Base-by-base conservation (phyloP, 2,329 filamentous ascomycete species). In the Cercospora sp. region DNA sequence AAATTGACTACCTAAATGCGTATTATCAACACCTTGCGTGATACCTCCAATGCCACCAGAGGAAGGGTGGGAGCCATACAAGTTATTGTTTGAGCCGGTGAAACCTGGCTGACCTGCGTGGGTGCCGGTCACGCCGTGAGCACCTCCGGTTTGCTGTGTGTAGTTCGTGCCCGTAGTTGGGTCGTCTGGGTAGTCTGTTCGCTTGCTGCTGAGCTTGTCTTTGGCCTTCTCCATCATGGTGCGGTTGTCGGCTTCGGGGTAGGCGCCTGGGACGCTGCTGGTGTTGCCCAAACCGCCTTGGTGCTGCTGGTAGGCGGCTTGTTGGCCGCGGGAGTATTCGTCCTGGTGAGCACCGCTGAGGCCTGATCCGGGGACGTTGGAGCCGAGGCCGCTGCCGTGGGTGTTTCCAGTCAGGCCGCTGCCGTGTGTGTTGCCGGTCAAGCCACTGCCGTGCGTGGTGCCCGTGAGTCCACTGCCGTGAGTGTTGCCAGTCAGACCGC, bases 171-270 rank as follows among this genome's bases (percentile, higher is more conserved):
- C 69, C 10, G 64, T 66, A n/a, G 67, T 7, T 40, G 69, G 64
- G 13, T 70, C 64, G 26, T 70, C 69, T 43, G 69, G 69, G n/a
- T 63, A 57, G 55, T 64, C 60, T 16, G 66, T 57, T 28, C 69
- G 55, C 59, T 63, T 66, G 43, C 28, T 51, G 45, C 40, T 60
- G 40, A 68, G 58, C 43, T 63, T 67, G 37, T 70, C 69, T 61
- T 70, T 70, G 18, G 61, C 57, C 55, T 70, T 68, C n/a, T 70
- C 69, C 66, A 68, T 65, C 30, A 59, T 45, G 10, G 59, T 57
- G 59, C 66, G 64, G 63, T 70, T 66, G 63, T 69, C 69, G 28
- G 61, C 45, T 51, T 49, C 61, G 3, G 61, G 45, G 62, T 62
- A 60, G 40, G 59, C 64, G 18, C 65, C 61, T 28, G 49, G 21